These are phyloP conservation scores for Pyrenula aspistea DNA, from an alignment of 495 filamentous ascomycete species.

Conservation along the genomic window DNA sequence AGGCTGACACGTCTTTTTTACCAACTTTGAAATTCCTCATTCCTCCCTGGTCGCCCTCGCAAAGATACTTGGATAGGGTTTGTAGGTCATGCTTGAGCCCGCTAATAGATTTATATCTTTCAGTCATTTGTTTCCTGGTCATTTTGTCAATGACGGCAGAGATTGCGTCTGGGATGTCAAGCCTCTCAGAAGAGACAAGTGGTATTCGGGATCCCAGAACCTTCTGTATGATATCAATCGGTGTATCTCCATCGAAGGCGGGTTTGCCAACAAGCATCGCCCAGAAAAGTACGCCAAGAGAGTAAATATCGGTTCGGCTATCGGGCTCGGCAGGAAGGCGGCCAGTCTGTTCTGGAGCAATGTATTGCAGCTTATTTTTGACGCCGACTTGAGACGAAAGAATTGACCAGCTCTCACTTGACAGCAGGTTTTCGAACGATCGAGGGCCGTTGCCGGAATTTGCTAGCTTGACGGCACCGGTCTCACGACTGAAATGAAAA, in stretches of 20 bases:
- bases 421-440: conserved; percentile 75
- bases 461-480: conserved; percentile 59
- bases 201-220: conserved; percentile 67
- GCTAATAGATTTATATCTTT: conserved; percentile 74
- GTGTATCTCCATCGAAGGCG: conserved; percentile 64
- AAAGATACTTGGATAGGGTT: conserved; percentile 55
- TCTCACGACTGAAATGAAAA: conserved; percentile 66
- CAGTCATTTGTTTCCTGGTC: conserved; percentile 72
- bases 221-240: conserved; percentile 78
- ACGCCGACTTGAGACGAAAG: conserved; percentile 69
- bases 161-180: conserved; percentile 71
- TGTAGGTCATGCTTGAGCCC: conserved; percentile 68
- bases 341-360: conserved; percentile 86
- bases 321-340: conserved; percentile 83
- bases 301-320: conserved; percentile 82
- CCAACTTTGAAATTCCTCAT: conserved; percentile 61
- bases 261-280: conserved; percentile 66
- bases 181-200: conserved; percentile 56
- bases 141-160: conserved; percentile 77
- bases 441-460: conserved; percentile 75
- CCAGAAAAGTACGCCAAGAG: conserved; percentile 77
- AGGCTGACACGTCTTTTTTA: conserved; percentile 69
- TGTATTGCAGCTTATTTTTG: conserved; percentile 74
- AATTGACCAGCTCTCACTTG: conserved; percentile 67
- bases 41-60: conserved; percentile 57